Evolutionary conservation across 495 filamentous ascomycete genomes (phyloP).

Genomic region (Xylaria castorea): DNA sequence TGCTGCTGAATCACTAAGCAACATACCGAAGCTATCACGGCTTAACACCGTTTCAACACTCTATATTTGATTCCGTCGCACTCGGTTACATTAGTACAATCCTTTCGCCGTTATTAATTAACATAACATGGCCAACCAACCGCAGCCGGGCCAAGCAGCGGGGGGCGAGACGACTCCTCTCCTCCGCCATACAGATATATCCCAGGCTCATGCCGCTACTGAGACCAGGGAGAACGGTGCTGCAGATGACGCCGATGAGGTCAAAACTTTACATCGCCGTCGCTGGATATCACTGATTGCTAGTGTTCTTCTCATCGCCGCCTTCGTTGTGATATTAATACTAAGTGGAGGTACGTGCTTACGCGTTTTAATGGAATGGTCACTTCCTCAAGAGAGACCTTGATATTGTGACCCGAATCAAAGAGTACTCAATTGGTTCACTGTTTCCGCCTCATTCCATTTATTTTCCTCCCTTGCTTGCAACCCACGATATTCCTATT

Average conservation of each 20-base stretch:
- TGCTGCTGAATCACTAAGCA: background rate
- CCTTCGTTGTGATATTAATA: slow-evolving; percentile 39
- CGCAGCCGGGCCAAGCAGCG: slow-evolving; percentile 1
- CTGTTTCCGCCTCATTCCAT: background rate
- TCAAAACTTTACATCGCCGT: slow-evolving; percentile 37
- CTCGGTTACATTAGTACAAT: slow-evolving; percentile 6
- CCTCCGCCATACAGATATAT: slow-evolving; percentile 8
- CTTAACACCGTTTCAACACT: slow-evolving; percentile 5
- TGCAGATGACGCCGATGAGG: slow-evolving; percentile 21
- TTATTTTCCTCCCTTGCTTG: background rate
- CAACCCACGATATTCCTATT: background rate
- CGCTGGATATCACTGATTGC: slow-evolving; percentile 43
- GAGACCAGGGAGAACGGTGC: slow-evolving; percentile 12
- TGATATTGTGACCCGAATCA: background rate
- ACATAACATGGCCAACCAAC: slow-evolving; percentile 19
- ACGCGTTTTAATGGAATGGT: background rate
- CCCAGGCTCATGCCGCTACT: background rate
- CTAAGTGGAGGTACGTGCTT: slow-evolving; percentile 39
- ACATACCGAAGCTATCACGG: slow-evolving; percentile 9
- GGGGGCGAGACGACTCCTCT: slow-evolving; percentile 26
- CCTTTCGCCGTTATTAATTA: slow-evolving; percentile 4
- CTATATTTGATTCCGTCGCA: background rate
- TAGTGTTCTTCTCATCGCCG: slow-evolving; percentile 36
- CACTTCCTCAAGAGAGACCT: background rate
- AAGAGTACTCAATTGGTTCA: background rate